These are phyloP conservation scores for Primulina huaijiensis DNA, from an alignment of 257 asterid genomes.

Conservation along the genomic window DNA sequence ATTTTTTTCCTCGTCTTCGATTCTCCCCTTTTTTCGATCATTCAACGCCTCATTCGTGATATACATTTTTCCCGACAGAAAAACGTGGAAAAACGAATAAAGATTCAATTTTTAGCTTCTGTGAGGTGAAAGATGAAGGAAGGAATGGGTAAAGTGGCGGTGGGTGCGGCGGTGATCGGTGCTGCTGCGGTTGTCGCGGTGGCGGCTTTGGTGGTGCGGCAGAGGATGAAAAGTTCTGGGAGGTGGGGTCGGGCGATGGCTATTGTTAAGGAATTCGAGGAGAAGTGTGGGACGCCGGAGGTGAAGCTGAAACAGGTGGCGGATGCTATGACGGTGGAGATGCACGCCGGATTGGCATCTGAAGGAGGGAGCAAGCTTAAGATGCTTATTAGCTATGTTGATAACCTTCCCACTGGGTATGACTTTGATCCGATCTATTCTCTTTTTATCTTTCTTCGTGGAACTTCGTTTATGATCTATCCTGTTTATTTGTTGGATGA, in stretches of 20 bases:
- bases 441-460: slow-evolving; percentile 3
- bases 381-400: slow-evolving; percentile 81
- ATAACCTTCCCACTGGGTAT: slow-evolving; percentile 79
- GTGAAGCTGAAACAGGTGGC: slow-evolving; percentile 58
- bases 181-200: slow-evolving; percentile 63
- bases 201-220: slow-evolving; percentile 60
- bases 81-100: neutral
- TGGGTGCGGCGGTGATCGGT: slow-evolving; percentile 72
- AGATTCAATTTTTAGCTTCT: neutral
- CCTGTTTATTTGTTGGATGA: neutral
- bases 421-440: neutral
- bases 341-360: slow-evolving; percentile 85
- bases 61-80: neutral
- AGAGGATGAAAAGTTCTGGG: slow-evolving; percentile 58
- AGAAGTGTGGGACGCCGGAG: slow-evolving; percentile 73
- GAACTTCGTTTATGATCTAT: neutral
- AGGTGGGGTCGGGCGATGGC: slow-evolving; percentile 58
- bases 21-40: neutral
- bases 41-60: neutral
- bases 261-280: slow-evolving; percentile 64
- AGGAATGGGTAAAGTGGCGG: slow-evolving; percentile 61
- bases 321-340: slow-evolving; percentile 80
- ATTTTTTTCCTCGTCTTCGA: neutral
- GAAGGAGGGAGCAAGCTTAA: slow-evolving; percentile 88
- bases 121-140: slow-evolving; percentile 12